Conservation (phyloP, 805 yeast species). For the Metschnikowia drakensbergensis region DNA sequence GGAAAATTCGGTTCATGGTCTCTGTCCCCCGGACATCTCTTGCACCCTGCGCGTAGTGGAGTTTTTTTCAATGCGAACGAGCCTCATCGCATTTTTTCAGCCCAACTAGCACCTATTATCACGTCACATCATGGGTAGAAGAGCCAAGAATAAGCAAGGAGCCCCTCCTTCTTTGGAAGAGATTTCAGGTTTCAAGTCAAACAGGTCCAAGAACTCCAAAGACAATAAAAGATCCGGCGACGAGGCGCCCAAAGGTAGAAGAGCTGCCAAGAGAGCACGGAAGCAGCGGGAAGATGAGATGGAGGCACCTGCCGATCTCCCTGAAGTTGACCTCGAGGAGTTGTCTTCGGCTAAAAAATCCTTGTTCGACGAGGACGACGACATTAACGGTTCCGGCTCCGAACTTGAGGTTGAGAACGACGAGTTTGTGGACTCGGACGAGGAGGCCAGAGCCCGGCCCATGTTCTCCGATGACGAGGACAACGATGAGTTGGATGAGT, state of each 20-base stretch:
- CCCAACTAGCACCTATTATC: slow-evolving; percentile 7
- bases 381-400: slow-evolving; percentile 33
- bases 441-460: slow-evolving; percentile 57
- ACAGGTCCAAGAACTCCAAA: slow-evolving; percentile 26
- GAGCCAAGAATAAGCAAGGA: slow-evolving; percentile 88
- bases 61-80: slow-evolving; percentile 3
- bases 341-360: slow-evolving; percentile 67
- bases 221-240: slow-evolving; percentile 21
- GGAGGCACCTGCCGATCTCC: slow-evolving; percentile 37
- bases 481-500: slow-evolving; percentile 51
- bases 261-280: slow-evolving; percentile 16
- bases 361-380: slow-evolving; percentile 72
- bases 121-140: slow-evolving; percentile 70
- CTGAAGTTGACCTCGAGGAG: slow-evolving; percentile 67
- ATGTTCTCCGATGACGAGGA: slow-evolving; percentile 76
- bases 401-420: slow-evolving; percentile 36
- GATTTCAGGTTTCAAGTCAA: slow-evolving; percentile 41
- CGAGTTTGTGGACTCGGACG: slow-evolving; percentile 52
- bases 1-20: too few species aligned
- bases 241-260: slow-evolving; percentile 19
- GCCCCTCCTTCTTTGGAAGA: slow-evolving; percentile 89
- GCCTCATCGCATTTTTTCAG: slow-evolving; percentile 19
- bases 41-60: background rate
- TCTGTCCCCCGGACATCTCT: background rate
- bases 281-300: slow-evolving; percentile 14